Conservation (phyloP, 768 basidiomycete species). For the Termitomyces heimii region DNA sequence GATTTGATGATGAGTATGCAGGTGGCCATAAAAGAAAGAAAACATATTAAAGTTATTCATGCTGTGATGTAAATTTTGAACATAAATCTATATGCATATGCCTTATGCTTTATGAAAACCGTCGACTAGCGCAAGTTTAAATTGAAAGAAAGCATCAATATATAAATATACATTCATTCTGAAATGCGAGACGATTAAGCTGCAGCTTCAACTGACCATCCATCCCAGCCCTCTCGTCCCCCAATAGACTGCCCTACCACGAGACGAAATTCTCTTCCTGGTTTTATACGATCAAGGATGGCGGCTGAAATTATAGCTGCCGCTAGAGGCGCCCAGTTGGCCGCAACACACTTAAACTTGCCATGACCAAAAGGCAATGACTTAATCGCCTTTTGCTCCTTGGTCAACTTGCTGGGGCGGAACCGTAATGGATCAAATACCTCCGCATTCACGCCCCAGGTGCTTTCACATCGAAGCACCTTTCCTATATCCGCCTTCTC, state of each 20-base stretch:
- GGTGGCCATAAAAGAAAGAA: constrained; percentile 1
- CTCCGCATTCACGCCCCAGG: constrained; percentile 31
- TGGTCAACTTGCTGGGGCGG: constrained; percentile 13
- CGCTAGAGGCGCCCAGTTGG: constrained; percentile 45
- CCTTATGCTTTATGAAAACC: not conserved
- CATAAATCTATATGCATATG: not conserved
- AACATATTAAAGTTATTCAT: not conserved
- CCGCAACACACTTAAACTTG: constrained; percentile 39
- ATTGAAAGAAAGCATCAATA: too few relatives aligned
- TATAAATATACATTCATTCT: too few relatives aligned
- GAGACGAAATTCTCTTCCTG: constrained; percentile 21
- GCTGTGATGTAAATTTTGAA: constrained; percentile 6
- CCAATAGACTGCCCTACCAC: constrained; percentile 26
- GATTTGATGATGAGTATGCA: constrained; percentile 5
- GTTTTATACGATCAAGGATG: constrained; percentile 27
- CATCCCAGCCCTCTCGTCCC: constrained; percentile 37
- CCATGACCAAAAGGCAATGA: constrained; percentile 46
- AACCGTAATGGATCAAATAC: constrained; percentile 41
- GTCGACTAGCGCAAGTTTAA: not conserved
- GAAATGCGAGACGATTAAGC: not conserved
- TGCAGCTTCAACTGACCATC: constrained; percentile 26
- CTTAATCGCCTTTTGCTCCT: constrained; percentile 15
- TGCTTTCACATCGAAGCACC: constrained; percentile 23
- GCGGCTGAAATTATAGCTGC: constrained; percentile 41
- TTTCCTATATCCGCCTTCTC: constrained; percentile 30